Evolutionary conservation across 257 asterid genomes (phyloP), one percentile per base, ranked within the genome.

Genomic region (Nicotiana benthamiana): DNA sequence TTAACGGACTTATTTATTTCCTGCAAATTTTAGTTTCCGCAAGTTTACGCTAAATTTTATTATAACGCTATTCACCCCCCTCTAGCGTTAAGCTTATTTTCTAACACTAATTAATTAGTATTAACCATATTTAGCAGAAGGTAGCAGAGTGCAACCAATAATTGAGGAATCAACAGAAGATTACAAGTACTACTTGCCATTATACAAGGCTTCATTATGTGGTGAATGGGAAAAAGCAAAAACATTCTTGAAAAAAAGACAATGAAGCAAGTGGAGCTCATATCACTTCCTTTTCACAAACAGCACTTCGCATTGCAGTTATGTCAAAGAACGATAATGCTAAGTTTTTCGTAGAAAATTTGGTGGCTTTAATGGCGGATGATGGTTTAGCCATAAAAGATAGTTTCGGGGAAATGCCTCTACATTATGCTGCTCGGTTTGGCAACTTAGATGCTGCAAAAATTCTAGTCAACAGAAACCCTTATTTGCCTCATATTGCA

Each of bases 331-430:
- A 59, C 22, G 30, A 28, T 0, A 75, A 59, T 6, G 36, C 18
- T 16, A 43, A 13, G n/a, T 81, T 59, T 53, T 83, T 80, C 40
- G 61, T 75, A 0, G 57, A 80, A 10, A 85, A 82, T 53, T 79
- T 84, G 57, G 30, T 88, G 22, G 66, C 77, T 65, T 48, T 70
- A 75, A 84, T 86, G 64, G 86, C 85, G 1, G 24, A 59, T 26
- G 76, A 75, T 52, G 72, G 84, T 26, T 32, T 88, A 59, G 48
- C 85, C 18, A 16, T 57, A 26, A 82, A 66, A 40, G 83, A 82
- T 81, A 65, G 28, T 32, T 86, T 84, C 67, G 53, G 75, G 8
- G 88, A 86, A 66, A 88, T 85, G 12, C 86, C 91, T 28, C 82
- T 85, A 24, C 86, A 85, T 53, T 75, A 74, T 54, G 86, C 87